Percentiles rank a stretch among this genome's conserved stretches.
phyloP scores from a whole-genome alignment of 208 protist genomes.

The Leishmania turanica region DNA sequence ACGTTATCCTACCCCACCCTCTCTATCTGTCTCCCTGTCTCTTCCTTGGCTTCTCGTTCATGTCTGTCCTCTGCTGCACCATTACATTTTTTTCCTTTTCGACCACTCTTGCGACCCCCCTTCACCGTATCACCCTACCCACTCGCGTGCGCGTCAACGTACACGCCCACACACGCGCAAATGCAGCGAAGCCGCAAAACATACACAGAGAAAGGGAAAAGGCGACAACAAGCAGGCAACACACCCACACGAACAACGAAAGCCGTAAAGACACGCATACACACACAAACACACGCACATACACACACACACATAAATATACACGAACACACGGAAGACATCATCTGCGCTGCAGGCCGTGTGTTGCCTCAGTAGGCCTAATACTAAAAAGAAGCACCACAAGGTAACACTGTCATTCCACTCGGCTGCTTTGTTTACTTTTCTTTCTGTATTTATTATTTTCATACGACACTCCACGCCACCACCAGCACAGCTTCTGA shows the following conservation, averaged over 20 bases:
- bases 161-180: not conserved
- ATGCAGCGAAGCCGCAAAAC: not conserved
- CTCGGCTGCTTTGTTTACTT: not conserved
- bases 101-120: not conserved
- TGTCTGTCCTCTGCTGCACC: not conserved
- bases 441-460: not conserved
- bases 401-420: no score
- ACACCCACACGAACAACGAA: not conserved
- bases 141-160: not conserved
- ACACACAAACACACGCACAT: not conserved
- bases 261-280: not conserved
- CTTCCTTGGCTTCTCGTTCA: not conserved
- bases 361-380: not conserved
- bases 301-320: not conserved
- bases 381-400: not conserved
- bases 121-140: not conserved
- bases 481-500: not conserved
- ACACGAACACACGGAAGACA: not conserved
- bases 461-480: not conserved
- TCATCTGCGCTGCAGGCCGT: not conserved
- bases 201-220: not conserved
- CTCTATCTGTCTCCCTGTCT: not conserved
- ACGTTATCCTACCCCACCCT: not conserved
- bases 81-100: not conserved
- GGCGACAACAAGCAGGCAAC: not conserved